Base-by-base conservation (phyloP, 768 basidiomycete genomes). In the Termitomyces bulborhizus region DNA sequence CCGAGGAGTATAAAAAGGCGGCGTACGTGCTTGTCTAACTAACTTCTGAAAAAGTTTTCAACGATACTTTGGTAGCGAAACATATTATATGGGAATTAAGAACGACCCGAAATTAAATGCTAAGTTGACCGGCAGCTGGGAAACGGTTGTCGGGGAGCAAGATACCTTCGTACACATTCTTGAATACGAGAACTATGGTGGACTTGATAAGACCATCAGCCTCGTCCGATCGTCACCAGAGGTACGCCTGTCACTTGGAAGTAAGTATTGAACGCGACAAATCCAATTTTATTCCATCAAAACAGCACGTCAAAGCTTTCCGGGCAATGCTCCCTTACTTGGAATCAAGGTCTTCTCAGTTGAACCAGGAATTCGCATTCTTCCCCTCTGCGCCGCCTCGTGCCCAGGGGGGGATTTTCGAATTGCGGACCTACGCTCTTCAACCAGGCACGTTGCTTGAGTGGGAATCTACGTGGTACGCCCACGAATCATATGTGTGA, bases 351-450 rank as follows among this genome's bases (percentile, higher is more conserved):
- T 78, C 84, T 31, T 79, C 80, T 15, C 93, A 96, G 62, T 79
- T 96, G 46, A 85, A 82, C 62, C 92, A 93, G 67, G 96, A 99
- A 68, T 99, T 99, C 71, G 92, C 91, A 1, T 96, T 98, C 74
- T 84, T 95, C 66, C 93, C 94, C 6, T 91, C 93, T 1, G 81
- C 90, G 18, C 93, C 94, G 34, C 94, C 95, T 5, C 87, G 80
- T 61, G 78, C 83, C 4, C 81, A 88, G 61, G 96, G 95, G 6
- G 96, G 97, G 5, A 76, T 99, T 45, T 99, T 97, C 66, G 97
- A 99, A 71, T 75, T 98, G 63, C 80, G 97, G 63, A 84, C 81
- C 37, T 99, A 99, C 71, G 84, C 84, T 66, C 71, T 97, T 55
- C 84, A 87, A 63, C 91, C 96, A 4, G 97, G 97, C 7, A 85